These are phyloP conservation scores for Psilocybe tampanensis DNA, from an alignment of 768 basidiomycete genomes.

Conservation along the genomic window DNA sequence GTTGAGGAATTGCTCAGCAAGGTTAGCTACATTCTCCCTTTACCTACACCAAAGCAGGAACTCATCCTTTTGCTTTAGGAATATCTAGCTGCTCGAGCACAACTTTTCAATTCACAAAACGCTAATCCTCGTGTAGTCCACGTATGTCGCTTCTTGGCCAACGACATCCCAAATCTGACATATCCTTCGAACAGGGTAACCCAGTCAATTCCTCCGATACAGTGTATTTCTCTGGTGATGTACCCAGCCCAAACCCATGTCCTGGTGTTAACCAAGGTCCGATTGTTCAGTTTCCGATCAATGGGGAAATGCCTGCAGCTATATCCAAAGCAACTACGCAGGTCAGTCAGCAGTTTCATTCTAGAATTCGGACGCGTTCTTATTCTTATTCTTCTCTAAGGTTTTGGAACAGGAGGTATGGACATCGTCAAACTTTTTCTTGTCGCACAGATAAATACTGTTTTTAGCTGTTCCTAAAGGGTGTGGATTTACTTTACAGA, in stretches of 20 bases:
- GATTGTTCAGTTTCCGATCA: constrained; percentile 67
- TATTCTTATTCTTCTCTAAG: constrained; percentile 38
- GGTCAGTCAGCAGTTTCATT: constrained; percentile 46
- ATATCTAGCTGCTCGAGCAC: constrained; percentile 81
- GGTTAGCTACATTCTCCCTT: constrained; percentile 41
- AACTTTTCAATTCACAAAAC: constrained; percentile 71
- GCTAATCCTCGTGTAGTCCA: constrained; percentile 59
- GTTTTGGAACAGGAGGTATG: constrained; percentile 88
- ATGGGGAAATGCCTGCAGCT: constrained; percentile 90
- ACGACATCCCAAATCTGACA: background rate
- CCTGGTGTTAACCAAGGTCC: background rate
- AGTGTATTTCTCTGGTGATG: constrained; percentile 85
- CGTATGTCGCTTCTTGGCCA: constrained; percentile 38
- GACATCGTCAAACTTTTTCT: background rate
- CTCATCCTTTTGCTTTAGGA: constrained; percentile 47
- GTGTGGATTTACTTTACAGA: constrained; percentile 96
- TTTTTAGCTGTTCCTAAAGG: constrained; percentile 81
- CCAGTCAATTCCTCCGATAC: constrained; percentile 90
- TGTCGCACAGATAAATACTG: background rate
- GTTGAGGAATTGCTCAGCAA: constrained; percentile 85
- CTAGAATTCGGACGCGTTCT: background rate
- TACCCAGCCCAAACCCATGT: background rate
- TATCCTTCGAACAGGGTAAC: constrained; percentile 56
- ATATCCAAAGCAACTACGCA: constrained; percentile 86
- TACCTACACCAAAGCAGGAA: background rate